phyloP scores from a whole-genome alignment of 495 filamentous ascomycete genomes.

The Neurospora cerealis region DNA sequence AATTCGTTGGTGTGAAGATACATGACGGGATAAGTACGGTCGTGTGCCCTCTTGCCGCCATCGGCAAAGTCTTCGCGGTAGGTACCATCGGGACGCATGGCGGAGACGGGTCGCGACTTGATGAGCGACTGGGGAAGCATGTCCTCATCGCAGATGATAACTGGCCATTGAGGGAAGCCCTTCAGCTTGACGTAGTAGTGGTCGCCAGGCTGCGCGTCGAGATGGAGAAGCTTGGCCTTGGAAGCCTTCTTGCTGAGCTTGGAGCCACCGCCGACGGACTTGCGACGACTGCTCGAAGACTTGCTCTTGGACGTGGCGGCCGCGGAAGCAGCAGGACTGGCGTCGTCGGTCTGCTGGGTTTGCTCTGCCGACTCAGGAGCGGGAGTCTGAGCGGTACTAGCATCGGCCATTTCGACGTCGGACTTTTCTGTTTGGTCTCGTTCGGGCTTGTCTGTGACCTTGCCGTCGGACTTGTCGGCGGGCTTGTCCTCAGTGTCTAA shows the following conservation, averaged over 20 bases:
- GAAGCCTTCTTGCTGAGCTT: constrained; percentile 80
- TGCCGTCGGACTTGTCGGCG: constrained; percentile 11
- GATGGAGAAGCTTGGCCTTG: constrained; percentile 54
- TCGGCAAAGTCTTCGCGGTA: constrained; percentile 77
- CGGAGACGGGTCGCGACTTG: constrained; percentile 67
- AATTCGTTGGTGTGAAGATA: constrained; percentile 91
- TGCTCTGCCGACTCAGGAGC: constrained; percentile 17
- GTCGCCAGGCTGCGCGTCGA: constrained; percentile 75
- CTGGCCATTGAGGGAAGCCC: constrained; percentile 84
- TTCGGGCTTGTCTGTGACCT: constrained; percentile 15
- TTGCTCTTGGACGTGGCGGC: constrained; percentile 30
- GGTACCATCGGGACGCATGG: constrained; percentile 65
- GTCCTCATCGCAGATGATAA: constrained; percentile 81
- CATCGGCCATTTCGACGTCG: constrained; percentile 31
- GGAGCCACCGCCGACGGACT: constrained; percentile 61
- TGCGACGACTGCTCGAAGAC: constrained; percentile 41
- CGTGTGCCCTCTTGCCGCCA: constrained; percentile 68
- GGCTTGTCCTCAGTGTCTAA: neutral
- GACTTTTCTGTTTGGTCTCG: constrained; percentile 10
- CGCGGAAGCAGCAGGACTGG: constrained; percentile 13
- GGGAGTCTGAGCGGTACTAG: constrained; percentile 14
- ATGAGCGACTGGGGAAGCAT: constrained; percentile 72
- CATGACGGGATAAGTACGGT: constrained; percentile 87
- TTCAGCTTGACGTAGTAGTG: constrained; percentile 80
- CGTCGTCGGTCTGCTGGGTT: constrained; percentile 15